These are phyloP conservation scores for Yamadazyma kitorensis DNA, from an alignment of 805 yeast species.

Conservation along the genomic window DNA sequence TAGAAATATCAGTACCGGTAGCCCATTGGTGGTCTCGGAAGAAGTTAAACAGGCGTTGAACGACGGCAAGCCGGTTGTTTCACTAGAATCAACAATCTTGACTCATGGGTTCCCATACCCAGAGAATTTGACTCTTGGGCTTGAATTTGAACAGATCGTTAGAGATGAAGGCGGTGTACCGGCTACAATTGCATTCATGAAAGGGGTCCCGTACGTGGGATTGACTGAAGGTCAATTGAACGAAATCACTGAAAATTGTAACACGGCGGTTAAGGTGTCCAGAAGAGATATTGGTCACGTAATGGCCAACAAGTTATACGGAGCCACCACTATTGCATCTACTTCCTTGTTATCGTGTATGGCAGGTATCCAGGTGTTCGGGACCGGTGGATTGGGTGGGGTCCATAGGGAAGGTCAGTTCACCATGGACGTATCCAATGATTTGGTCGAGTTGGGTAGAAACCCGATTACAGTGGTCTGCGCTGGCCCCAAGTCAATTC, in stretches of 20 bases:
- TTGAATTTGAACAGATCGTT: conserved; percentile 57
- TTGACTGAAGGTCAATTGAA: conserved; percentile 47
- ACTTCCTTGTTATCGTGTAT: conserved; percentile 77
- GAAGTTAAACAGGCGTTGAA: conserved; percentile 64
- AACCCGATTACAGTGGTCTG: conserved; percentile 91
- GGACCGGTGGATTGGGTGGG: conserved; percentile 94
- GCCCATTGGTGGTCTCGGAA: conserved; percentile 29
- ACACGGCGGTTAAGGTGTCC: conserved; percentile 60
- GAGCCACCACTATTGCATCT: conserved; percentile 89
- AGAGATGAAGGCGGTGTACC: conserved; percentile 69
- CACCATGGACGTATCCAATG: conserved; percentile 83
- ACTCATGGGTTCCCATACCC: conserved; percentile 91
- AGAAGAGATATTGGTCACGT: conserved; percentile 76
- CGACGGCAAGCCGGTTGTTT: conserved; percentile 64
- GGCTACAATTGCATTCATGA: conserved; percentile 77
- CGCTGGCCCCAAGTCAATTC: conserved; percentile 84
- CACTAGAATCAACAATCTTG: conserved; percentile 82
- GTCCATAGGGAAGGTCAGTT: conserved; percentile 76
- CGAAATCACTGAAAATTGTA: conserved; percentile 41
- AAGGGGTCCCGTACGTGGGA: conserved; percentile 74
- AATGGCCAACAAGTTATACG: conserved; percentile 60
- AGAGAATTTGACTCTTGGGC: conserved; percentile 69
- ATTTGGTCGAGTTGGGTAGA: conserved; percentile 75
- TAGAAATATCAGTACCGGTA: conserved; percentile 1
- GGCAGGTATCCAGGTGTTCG: conserved; percentile 82